A percentile compares a stretch with the other conserved stretches of the same genome.
phyloP scores from a whole-genome alignment of 2,329 filamentous ascomycete genomes.

The Ascochyta koolunga region DNA sequence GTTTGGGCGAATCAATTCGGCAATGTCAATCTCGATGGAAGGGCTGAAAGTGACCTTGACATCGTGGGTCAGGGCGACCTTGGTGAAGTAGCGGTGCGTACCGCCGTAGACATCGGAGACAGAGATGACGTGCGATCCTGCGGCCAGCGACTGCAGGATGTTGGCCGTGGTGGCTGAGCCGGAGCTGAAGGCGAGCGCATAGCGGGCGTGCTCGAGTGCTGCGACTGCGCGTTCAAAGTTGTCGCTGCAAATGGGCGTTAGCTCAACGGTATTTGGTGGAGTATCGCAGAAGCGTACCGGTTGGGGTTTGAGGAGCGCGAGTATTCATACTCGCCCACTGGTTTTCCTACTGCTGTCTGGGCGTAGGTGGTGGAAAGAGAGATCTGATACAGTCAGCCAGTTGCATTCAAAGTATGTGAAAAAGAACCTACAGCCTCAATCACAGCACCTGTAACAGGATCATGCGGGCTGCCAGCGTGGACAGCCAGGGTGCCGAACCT shows the following conservation, averaged over 20 bases:
- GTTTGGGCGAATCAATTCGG: slow-evolving; percentile 80
- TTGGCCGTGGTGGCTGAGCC: slow-evolving; percentile 92
- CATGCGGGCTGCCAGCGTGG: slow-evolving; percentile 89
- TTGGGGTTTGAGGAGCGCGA: slow-evolving; percentile 93
- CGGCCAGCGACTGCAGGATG: slow-evolving; percentile 89
- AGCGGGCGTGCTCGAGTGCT: slow-evolving; percentile 87
- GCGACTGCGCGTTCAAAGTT: slow-evolving; percentile 94
- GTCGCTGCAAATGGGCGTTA: slow-evolving; percentile 58
- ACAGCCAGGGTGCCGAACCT: slow-evolving; percentile 93
- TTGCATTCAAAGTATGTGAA: neutral
- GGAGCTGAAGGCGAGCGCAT: slow-evolving; percentile 92
- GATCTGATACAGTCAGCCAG: slow-evolving; percentile 60
- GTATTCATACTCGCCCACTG: slow-evolving; percentile 91
- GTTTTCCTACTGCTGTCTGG: slow-evolving; percentile 86
- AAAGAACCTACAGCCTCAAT: slow-evolving; percentile 72
- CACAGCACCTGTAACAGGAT: slow-evolving; percentile 90
- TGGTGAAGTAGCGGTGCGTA: slow-evolving; percentile 98
- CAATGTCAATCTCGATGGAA: slow-evolving; percentile 86
- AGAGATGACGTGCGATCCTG: slow-evolving; percentile 91
- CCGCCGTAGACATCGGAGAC: slow-evolving; percentile 98
- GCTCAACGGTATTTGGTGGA: neutral
- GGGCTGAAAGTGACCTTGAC: slow-evolving; percentile 94
- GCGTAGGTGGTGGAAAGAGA: slow-evolving; percentile 96
- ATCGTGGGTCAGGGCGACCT: slow-evolving; percentile 92
- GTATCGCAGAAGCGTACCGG: slow-evolving; percentile 52